Percentiles rank a stretch among this genome's conserved stretches.
These are phyloP conservation scores for Dendryphion nanum DNA, from an alignment of 2,329 filamentous ascomycete genomes.

Conservation along the genomic window DNA sequence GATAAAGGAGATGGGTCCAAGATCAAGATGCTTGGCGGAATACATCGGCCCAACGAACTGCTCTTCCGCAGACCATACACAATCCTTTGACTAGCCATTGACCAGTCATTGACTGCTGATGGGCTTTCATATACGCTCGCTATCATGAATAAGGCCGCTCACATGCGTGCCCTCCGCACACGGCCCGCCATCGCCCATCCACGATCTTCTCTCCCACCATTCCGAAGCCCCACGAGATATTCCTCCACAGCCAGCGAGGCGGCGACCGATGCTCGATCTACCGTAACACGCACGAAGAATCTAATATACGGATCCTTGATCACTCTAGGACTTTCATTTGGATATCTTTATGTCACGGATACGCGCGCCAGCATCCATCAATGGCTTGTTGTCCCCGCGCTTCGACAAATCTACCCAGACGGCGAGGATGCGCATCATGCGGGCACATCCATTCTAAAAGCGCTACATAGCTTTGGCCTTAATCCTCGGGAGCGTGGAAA, in stretches of 20 bases:
- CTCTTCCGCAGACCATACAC: too few species aligned
- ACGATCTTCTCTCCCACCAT: slow-evolving; percentile 13
- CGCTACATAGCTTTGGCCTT: slow-evolving; percentile 70
- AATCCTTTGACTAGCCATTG: too few species aligned
- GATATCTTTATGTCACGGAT: slow-evolving; percentile 54
- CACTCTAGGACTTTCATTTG: slow-evolving; percentile 45
- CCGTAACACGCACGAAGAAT: slow-evolving; percentile 48
- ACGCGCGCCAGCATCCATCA: slow-evolving; percentile 54
- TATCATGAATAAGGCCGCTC: slow-evolving; percentile 25
- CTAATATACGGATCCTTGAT: slow-evolving; percentile 56
- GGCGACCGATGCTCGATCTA: slow-evolving; percentile 37
- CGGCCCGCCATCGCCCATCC: slow-evolving; percentile 20
- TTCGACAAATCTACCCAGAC: slow-evolving; percentile 68
- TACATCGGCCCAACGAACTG: too few species aligned
- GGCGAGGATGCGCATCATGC: slow-evolving; percentile 90
- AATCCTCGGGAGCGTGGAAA: slow-evolving; percentile 79
- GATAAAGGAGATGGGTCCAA: too few species aligned
- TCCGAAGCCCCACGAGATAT: slow-evolving; percentile 19
- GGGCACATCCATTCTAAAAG: slow-evolving; percentile 69
- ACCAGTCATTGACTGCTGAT: slow-evolving; percentile 17
- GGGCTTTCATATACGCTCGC: slow-evolving; percentile 16
- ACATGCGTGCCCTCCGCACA: slow-evolving; percentile 26
- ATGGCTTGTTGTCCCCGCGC: slow-evolving; percentile 56
- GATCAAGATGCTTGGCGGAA: too few species aligned
- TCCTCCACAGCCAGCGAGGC: slow-evolving; percentile 22